These are phyloP conservation scores for Harringtonia aguacate DNA, from an alignment of 2,329 filamentous ascomycete species.

Conservation along the genomic window DNA sequence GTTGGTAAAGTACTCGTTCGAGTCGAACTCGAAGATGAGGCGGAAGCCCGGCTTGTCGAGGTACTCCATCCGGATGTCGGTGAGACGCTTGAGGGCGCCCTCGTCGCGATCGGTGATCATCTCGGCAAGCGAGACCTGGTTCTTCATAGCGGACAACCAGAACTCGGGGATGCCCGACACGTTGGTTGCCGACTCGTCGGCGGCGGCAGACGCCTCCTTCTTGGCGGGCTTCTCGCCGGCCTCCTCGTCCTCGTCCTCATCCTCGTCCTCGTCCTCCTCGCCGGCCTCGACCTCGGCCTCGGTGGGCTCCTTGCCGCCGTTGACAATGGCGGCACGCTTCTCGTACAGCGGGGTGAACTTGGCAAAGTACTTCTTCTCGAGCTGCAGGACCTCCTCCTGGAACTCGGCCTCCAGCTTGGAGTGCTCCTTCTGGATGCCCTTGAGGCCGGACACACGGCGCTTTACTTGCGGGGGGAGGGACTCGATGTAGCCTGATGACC, in stretches of 20 bases:
- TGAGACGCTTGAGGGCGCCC: conserved; percentile 78
- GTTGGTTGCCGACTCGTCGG: conserved; percentile 34
- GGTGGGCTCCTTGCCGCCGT: conserved; percentile 75
- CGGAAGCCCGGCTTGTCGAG: conserved; percentile 97
- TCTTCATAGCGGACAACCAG: conserved; percentile 99
- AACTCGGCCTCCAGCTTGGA: conserved; percentile 97
- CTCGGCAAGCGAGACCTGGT: conserved; percentile 91
- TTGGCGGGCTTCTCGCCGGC: conserved; percentile 42
- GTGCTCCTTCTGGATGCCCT: conserved; percentile 98
- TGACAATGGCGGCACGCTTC: conserved; percentile 88
- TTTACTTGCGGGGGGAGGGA: conserved; percentile 82
- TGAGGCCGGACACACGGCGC: conserved; percentile 86
- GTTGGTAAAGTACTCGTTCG: conserved; percentile 97
- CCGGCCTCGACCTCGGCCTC: conserved; percentile 80
- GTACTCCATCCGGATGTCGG: conserved; percentile 97
- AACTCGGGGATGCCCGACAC: conserved; percentile 91
- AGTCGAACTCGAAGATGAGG: conserved; percentile 90
- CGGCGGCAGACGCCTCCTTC: conserved; percentile 37
- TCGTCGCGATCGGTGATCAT: conserved; percentile 99
- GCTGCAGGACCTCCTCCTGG: conserved; percentile 93
- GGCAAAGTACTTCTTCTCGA: conserved; percentile 99
- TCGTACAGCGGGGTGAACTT: conserved; percentile 97
- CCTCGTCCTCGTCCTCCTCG: conserved; percentile 66
- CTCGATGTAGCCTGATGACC: conserved; percentile 96
- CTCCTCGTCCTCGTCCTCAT: conserved; percentile 43